phyloP scores from a whole-genome alignment of 345 rosid genomes.

The sweet orange (Citrus sinensis) region DNA sequence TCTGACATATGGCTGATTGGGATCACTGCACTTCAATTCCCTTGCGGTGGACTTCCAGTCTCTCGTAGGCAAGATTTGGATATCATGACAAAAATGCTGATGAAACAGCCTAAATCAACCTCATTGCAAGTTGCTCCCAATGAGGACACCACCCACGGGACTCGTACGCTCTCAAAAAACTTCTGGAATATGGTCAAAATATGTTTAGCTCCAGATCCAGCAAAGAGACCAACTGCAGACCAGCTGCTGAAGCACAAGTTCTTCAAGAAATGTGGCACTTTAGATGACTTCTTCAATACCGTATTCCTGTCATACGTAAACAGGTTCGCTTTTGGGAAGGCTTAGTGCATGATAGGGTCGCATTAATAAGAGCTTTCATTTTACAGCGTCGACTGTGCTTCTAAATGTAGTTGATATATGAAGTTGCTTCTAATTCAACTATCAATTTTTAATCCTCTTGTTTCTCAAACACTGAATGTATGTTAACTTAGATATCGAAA shows the following conservation, averaged over 20 bases:
- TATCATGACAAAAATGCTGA: neutral
- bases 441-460: too few species aligned
- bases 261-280: neutral
- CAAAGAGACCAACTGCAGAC: too few species aligned
- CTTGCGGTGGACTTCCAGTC: neutral
- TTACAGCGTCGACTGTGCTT: neutral
- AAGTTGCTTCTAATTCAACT: too few species aligned
- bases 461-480: too few species aligned
- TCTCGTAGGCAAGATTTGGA: neutral
- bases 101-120: neutral
- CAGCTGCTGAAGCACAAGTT: neutral
- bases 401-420: too few species aligned
- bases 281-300: neutral
- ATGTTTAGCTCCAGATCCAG: neutral
- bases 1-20: neutral
- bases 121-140: neutral
- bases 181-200: neutral
- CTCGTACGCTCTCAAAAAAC: neutral
- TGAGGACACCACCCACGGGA: neutral
- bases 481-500: neutral
- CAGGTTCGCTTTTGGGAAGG: neutral
- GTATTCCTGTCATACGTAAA: neutral
- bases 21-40: neutral
- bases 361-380: neutral
- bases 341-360: too few species aligned